Evolutionary conservation across 78 protist species (phyloP), one percentile per base, ranked within the genome.

Genomic region (slime mould (Dictyostelium discoideum)): DNA sequence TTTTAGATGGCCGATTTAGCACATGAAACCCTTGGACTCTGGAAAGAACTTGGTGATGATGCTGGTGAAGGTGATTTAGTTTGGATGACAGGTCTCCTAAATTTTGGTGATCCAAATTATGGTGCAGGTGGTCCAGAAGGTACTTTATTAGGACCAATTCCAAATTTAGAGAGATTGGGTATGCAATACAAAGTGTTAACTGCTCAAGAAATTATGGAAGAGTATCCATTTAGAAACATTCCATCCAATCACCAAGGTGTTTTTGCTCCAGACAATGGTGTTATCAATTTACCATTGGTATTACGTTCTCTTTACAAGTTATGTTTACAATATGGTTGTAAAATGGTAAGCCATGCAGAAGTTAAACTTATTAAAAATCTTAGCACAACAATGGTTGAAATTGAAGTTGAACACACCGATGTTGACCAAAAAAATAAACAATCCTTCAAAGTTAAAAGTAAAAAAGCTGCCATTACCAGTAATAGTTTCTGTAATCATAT

Each of bases 121-220:
- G 85, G 85, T 3, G 85, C 85, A 16, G 85, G 85, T 24, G 85
- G 85, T 11, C 85, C 85, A n/a, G 85, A 79, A 79, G 85, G 85
- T 44, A 79, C 85, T n/a, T 79, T 79, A 11, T 18, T n/a, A 13
- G 85, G 60, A 3, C 85, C 85, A 39, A 79, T 79, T 8, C 39
- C 37, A 44, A 79, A 79, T 79, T 20, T 79, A 16, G 39, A n/a
- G 1, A 18, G 85, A n/a, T 79, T 79, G 11, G 60, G 60, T 18
- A 79, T 79, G 85, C 85, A 22, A 44, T 79, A 79, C 32, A 18
- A 13, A n/a, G 32, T 44, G 1, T 22, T 79, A 11, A 44, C 11
- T 0, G 0, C 63, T 0, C 11, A 79, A 42, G 32, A 79, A 79
- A 79, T 79, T n/a, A 79, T 79, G 85, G 85, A 79, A 11, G 39